Base-by-base conservation (phyloP, 805 yeast species). In the Isabelozyma rhagii region DNA sequence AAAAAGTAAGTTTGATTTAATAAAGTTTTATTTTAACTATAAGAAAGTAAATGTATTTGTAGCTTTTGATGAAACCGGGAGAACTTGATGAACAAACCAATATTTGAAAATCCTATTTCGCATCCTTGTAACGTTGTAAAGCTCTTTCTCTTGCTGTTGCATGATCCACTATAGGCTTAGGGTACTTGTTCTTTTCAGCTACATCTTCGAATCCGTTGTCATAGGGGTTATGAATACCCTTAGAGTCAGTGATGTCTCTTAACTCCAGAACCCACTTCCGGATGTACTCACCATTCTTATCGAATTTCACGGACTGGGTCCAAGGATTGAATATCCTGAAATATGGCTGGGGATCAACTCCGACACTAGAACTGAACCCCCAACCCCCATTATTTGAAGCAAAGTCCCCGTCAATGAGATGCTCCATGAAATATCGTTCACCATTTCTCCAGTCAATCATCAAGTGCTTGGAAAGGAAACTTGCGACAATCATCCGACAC, bases 331-430 rank as follows among this genome's bases (percentile, higher is more conserved):
- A 78, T 5, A 80, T 75, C 18, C 84, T 67, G 58, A 80, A 80
- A 66, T 77, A 80, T 2, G 85, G 85, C 56, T 80, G 84, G 1
- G 81, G 75, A 55, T 79, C 82, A 13, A 78, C 72, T 1, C 84
- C 83, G 1, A 78, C 74, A 51, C 80, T 71, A 3, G 81, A 71
- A 41, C 77, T 66, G 59, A 79, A 79, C 1, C 81, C 81, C 86
- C 85, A 81, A 1, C 85, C 85, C 7, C 81, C 83, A 43, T 74
- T 71, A 59, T 81, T 81, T 41, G 81, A 78, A 29, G 80, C 71
- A 52, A 79, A 70, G 57, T 81, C 86, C 25, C 77, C 76, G 58
- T 81, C 85, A 0, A 79, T 60, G 44, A 81, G 64, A 49, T 71
- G 71, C 53, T 70, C 67, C 57, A 76, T 69, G 57, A 81, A 81